Conservation (phyloP, 2,329 filamentous ascomycete species). For the Aschersonia sp. region DNA sequence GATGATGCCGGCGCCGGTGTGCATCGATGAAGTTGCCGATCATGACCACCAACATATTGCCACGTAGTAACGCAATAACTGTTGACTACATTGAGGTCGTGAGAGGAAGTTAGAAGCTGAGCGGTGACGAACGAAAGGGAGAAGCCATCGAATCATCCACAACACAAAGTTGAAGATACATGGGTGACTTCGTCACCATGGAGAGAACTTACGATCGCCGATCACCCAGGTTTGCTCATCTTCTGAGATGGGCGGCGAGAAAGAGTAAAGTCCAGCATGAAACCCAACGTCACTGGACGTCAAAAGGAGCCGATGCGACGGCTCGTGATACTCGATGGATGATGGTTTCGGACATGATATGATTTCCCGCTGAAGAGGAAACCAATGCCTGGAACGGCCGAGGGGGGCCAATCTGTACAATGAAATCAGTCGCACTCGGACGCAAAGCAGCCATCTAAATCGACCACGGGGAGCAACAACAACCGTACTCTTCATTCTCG, state of each 20-base stretch:
- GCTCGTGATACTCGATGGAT: conserved; percentile 31
- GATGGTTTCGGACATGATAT: conserved; percentile 25
- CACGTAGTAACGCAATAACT: too few species aligned
- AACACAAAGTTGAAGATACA: too few species aligned
- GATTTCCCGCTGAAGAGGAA: conserved; percentile 17
- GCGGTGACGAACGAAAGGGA: too few species aligned
- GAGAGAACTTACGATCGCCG: conserved; percentile 14
- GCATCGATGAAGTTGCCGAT: conserved; percentile 23
- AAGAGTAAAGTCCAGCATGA: conserved; percentile 20
- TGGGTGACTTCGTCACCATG: too few species aligned
- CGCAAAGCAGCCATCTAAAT: too few species aligned
- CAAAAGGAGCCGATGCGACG: conserved; percentile 25
- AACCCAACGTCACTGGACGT: conserved; percentile 21
- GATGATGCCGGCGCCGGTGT: conserved; percentile 26
- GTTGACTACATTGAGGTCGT: too few species aligned
- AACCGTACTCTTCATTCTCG: too few species aligned
- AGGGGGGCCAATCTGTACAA: too few species aligned
- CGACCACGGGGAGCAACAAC: too few species aligned
- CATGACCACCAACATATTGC: conserved; percentile 1
- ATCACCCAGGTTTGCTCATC: conserved; percentile 23
- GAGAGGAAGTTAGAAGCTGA: too few species aligned
- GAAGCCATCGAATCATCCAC: too few species aligned
- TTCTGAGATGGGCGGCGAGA: conserved; percentile 18
- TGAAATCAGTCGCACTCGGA: too few species aligned
- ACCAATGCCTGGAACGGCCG: neutral